Evolutionary conservation across 805 yeast genomes (phyloP).

Genomic region (Suhomyces faveliae): DNA sequence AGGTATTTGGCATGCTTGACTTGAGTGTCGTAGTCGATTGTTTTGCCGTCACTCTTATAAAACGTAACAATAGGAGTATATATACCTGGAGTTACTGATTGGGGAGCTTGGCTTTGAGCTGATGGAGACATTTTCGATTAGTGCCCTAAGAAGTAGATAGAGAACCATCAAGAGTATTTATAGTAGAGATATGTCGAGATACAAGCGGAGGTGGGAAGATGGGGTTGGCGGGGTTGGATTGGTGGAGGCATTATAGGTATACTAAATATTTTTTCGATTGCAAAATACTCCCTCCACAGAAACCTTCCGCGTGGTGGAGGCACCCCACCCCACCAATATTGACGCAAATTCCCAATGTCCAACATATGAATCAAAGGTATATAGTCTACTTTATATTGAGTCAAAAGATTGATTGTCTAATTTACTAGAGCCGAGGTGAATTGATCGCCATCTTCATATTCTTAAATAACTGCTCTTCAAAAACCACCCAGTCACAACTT

Average conservation of each 20-base stretch:
- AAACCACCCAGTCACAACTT: too few relatives aligned
- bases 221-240: neutral
- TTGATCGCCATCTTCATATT: too few relatives aligned
- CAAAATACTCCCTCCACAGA: too few relatives aligned
- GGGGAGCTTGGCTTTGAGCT: neutral
- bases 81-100: slow-evolving; percentile 33
- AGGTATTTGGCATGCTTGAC: slow-evolving; percentile 44
- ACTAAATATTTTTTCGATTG: too few relatives aligned
- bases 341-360: too few relatives aligned
- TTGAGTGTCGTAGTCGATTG: slow-evolving; percentile 47
- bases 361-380: too few relatives aligned
- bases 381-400: too few relatives aligned
- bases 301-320: too few relatives aligned
- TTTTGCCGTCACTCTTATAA: slow-evolving; percentile 41
- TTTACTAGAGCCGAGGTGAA: too few relatives aligned
- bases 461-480: too few relatives aligned
- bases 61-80: slow-evolving; percentile 58
- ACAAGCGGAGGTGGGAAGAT: neutral
- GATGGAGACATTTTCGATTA: neutral
- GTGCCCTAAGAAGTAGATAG: neutral
- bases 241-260: neutral
- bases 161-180: neutral
- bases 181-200: neutral
- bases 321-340: too few relatives aligned
- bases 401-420: too few relatives aligned